These are phyloP conservation scores for Metarhizium robertsii DNA, from an alignment of 2,329 filamentous ascomycete species.

Conservation along the genomic window DNA sequence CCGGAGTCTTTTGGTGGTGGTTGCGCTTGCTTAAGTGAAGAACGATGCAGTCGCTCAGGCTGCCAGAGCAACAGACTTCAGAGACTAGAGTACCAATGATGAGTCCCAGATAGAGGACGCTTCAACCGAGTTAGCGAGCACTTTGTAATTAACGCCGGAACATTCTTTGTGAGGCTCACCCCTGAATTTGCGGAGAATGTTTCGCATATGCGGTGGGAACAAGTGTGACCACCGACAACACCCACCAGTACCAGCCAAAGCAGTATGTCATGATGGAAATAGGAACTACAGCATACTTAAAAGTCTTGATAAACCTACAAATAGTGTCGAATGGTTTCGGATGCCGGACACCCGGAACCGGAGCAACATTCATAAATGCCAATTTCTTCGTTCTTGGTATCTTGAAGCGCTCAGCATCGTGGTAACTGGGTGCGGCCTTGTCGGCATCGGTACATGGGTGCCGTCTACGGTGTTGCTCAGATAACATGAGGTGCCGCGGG, in stretches of 20 bases:
- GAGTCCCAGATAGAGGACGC: constrained; percentile 42
- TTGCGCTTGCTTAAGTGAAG: constrained; percentile 33
- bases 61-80: constrained; percentile 37
- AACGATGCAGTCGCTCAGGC: constrained; percentile 43
- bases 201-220: constrained; percentile 40
- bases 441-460: neutral
- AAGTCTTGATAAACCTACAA: constrained; percentile 35
- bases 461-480: constrained; percentile 11
- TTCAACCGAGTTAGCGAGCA: neutral
- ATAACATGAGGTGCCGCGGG: constrained; percentile 39
- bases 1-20: constrained; percentile 32
- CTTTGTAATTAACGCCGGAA: rapidly evolving
- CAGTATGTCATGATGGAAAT: constrained; percentile 38
- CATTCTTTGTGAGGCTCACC: constrained; percentile 13
- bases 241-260: constrained; percentile 50
- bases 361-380: constrained; percentile 32
- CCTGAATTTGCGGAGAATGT: constrained; percentile 40
- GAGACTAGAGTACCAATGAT: constrained; percentile 40
- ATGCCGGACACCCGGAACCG: constrained; percentile 40
- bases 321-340: constrained; percentile 37
- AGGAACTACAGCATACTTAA: constrained; percentile 33
- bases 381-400: constrained; percentile 31
- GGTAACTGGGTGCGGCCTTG: neutral
- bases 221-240: constrained; percentile 42
- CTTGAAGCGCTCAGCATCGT: neutral